phyloP scores from a whole-genome alignment of 768 basidiomycete species.

The Clathrus columnatus region DNA sequence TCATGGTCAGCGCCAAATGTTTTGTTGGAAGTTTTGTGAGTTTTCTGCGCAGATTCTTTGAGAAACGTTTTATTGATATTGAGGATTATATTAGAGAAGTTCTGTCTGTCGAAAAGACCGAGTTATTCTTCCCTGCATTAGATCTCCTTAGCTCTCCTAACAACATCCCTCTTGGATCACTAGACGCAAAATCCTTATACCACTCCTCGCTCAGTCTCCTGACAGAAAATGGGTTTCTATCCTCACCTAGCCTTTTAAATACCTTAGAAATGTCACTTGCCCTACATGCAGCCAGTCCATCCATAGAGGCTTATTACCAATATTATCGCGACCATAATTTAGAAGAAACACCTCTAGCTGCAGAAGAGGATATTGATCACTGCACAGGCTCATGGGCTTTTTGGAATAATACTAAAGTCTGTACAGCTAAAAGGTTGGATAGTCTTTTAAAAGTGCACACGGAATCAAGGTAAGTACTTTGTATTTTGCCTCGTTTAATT shows the following conservation, averaged over 20 bases:
- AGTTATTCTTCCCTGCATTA: constrained; percentile 70
- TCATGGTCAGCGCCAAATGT: constrained; percentile 60
- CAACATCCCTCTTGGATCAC: constrained; percentile 23
- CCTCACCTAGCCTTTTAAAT: constrained; percentile 40
- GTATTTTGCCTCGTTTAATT: too few relatives aligned
- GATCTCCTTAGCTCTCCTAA: constrained; percentile 51
- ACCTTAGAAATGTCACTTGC: constrained; percentile 66
- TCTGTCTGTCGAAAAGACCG: constrained; percentile 60
- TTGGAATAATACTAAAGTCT: constrained; percentile 70
- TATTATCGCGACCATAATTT: constrained; percentile 41
- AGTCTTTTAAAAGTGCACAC: constrained; percentile 35
- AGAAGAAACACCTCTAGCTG: constrained; percentile 18
- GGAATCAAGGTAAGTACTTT: constrained; percentile 28
- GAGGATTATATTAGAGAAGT: constrained; percentile 57
- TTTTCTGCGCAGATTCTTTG: constrained; percentile 11
- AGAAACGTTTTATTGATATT: neutral
- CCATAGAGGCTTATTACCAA: constrained; percentile 76
- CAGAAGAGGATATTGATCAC: constrained; percentile 19
- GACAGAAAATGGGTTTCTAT: constrained; percentile 37
- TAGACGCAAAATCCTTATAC: constrained; percentile 45
- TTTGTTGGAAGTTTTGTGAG: constrained; percentile 58
- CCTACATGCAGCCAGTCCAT: constrained; percentile 70
- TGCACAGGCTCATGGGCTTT: constrained; percentile 70
- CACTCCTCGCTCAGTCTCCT: constrained; percentile 45
- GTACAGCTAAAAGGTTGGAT: constrained; percentile 52